Evolutionary conservation across 441 rosid genomes (phyloP), one percentile per base, ranked within the genome.

Genomic region (Cnidoscolus chayamansa): DNA sequence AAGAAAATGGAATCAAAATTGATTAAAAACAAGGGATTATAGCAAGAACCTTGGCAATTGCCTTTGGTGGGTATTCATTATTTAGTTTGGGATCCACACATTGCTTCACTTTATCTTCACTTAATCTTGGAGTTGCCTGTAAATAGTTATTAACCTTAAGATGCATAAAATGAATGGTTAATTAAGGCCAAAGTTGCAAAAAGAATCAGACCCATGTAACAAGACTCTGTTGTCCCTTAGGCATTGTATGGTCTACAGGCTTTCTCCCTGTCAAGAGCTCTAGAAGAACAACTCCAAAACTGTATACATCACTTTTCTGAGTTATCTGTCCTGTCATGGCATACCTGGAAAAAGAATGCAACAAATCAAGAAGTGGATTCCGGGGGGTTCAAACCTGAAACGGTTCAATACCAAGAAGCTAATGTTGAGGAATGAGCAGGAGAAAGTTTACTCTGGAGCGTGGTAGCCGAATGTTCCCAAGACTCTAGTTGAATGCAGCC

Each of bases 251-350:
- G 65, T 92, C 98, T 45, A 92, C 97, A 0, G 98, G 98, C 80
- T 94, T 92, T 81, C 98, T 81, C 69, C 98, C 98, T 0, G 98
- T 94, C 76, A 94, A 77, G n/a, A 94, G 88, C 83, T 94, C 98
- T 67, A 94, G 74, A 73, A 94, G 97, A 79, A 94, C 97, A 3
- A 94, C 97, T 15, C 98, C 97, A 10, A 94, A 94, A 81, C 98
- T 92, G 76, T 94, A 94, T 17, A 94, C 98, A 73, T 94, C 98
- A 7, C 98, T 94, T 77, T 94, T 94, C 81, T 90, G 97, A 0
- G 97, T 92, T 72, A 94, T 88, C 70, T 94, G 97, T 66, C 97
- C 98, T 11, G 98, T 94, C 97, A 94, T 94, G 9, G 98, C 98
- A 74, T 90, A 94, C 84, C 98, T 94, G 45, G 7, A 40, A 81